These are phyloP conservation scores for Daedalea quercina DNA, from an alignment of 768 basidiomycete genomes.

Conservation along the genomic window DNA sequence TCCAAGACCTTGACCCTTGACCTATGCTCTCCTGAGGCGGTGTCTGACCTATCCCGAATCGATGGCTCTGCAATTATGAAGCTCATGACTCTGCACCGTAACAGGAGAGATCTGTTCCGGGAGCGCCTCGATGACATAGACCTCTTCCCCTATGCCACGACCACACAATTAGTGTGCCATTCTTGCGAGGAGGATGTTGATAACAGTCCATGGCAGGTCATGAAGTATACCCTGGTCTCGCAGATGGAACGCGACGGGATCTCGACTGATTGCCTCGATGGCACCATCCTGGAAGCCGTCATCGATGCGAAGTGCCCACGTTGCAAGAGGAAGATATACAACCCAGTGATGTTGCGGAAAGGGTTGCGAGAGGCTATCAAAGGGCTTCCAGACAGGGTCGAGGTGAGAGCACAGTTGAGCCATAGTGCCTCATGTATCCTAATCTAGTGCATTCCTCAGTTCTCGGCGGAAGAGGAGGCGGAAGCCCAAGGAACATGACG, in stretches of 20 bases:
- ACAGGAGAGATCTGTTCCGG: constrained; percentile 32
- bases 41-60: constrained; percentile 28
- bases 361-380: constrained; percentile 11
- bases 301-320: constrained; percentile 6
- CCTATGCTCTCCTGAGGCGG: constrained; percentile 29
- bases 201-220: constrained; percentile 12
- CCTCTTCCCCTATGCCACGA: constrained; percentile 24
- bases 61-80: constrained; percentile 28
- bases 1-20: constrained; percentile 33
- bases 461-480: too few relatives aligned
- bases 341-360: constrained; percentile 6
- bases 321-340: constrained; percentile 14
- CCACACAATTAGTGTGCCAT: constrained; percentile 5
- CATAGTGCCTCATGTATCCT: too few relatives aligned
- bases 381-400: constrained; percentile 11
- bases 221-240: constrained; percentile 14
- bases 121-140: constrained; percentile 27
- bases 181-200: constrained; percentile 9
- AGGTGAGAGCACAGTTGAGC: constrained; percentile 4
- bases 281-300: neutral
- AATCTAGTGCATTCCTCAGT: too few relatives aligned
- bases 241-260: neutral
- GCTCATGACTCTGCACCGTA: constrained; percentile 36
- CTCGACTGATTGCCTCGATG: constrained; percentile 8
- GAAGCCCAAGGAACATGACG: too few relatives aligned